phyloP scores from a whole-genome alignment of 352 stramenopile species.

The Pythium pyrilobum region DNA sequence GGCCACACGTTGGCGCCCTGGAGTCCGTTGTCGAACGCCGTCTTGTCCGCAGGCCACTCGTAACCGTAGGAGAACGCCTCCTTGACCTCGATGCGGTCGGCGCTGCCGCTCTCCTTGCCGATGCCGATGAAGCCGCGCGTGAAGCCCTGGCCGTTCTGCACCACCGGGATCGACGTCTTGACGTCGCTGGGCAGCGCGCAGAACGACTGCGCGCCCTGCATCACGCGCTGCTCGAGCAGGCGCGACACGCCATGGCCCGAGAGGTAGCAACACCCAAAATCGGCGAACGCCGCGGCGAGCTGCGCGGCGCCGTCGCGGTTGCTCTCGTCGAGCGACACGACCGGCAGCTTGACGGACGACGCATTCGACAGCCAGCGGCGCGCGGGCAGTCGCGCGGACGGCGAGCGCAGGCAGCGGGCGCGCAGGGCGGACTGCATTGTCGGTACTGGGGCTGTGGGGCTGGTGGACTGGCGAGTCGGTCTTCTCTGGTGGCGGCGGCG shows the following conservation, averaged over 20 bases:
- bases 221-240: constrained; percentile 39
- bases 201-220: constrained; percentile 51
- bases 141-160: constrained; percentile 62
- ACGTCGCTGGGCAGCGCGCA: constrained; percentile 41
- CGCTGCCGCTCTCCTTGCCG: constrained; percentile 71
- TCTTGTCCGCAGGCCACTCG: constrained; percentile 40
- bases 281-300: constrained; percentile 54
- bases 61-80: constrained; percentile 81
- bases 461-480: no score
- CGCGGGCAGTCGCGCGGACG: neutral
- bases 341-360: constrained; percentile 21
- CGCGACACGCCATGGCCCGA: constrained; percentile 51
- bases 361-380: neutral
- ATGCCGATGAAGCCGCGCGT: constrained; percentile 77
- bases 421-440: no score
- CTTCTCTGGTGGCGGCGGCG: no score
- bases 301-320: constrained; percentile 25
- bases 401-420: neutral
- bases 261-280: constrained; percentile 77
- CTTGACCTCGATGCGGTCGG: constrained; percentile 76
- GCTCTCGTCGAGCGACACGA: constrained; percentile 50
- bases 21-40: constrained; percentile 44
- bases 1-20: constrained; percentile 76
- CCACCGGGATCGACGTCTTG: constrained; percentile 56
- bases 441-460: no score